Evolutionary conservation across 345 rosid genomes (phyloP).

Genomic region (Camelina hispida): DNA sequence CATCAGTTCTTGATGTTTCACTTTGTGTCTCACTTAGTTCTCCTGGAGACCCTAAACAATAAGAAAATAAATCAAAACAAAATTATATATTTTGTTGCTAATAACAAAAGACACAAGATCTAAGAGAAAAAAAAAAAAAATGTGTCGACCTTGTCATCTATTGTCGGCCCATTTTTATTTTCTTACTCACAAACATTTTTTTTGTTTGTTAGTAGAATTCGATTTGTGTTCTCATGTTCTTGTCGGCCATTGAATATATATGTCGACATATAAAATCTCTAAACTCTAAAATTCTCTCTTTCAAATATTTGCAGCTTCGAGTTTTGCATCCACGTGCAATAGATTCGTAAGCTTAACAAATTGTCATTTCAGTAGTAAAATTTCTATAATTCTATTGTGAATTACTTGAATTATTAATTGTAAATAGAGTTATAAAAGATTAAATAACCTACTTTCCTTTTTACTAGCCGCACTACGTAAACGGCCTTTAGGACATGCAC

Average conservation of each 20-base stretch:
- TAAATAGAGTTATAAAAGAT: background rate
- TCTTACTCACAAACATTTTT: constrained; percentile 20
- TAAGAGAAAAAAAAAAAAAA: background rate
- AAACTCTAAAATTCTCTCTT: constrained; percentile 14
- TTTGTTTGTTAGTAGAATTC: constrained; percentile 2
- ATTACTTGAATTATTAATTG: background rate
- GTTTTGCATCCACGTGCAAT: constrained; percentile 31
- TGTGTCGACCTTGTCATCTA: constrained; percentile 14
- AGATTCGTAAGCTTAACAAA: constrained; percentile 25
- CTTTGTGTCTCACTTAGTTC: constrained; percentile 48
- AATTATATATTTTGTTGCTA: background rate
- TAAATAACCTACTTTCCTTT: constrained; percentile 33
- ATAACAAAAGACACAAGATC: constrained; percentile 21
- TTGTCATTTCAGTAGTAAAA: constrained; percentile 6
- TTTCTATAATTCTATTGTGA: background rate
- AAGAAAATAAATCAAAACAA: background rate
- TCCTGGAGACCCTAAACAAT: constrained; percentile 50
- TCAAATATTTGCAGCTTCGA: constrained; percentile 35
- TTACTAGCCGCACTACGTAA: constrained; percentile 43
- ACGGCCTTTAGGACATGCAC: constrained; percentile 34
- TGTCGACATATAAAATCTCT: constrained; percentile 32
- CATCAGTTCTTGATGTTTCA: constrained; percentile 60
- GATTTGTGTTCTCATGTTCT: constrained; percentile 30
- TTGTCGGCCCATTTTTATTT: constrained; percentile 42
- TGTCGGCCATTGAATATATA: constrained; percentile 43